These are phyloP conservation scores for Microbotryum saponariae DNA, from an alignment of 1,284 basidiomycete species.

Conservation along the genomic window DNA sequence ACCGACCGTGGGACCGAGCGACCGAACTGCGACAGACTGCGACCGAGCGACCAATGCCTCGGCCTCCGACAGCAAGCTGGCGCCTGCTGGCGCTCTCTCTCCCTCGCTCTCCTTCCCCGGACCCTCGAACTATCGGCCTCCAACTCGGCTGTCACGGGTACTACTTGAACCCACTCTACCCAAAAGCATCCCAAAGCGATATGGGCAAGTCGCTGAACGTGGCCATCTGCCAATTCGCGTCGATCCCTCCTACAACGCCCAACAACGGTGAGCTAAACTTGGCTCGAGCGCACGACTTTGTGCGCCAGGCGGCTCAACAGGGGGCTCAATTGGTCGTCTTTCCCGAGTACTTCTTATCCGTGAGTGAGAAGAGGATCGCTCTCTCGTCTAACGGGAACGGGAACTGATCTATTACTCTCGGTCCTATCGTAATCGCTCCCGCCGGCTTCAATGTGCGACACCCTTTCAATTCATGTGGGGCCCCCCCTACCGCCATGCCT, in stretches of 20 bases:
- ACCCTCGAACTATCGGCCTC: too few species aligned
- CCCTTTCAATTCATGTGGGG: not conserved
- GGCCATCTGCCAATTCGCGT: slow-evolving; percentile 1
- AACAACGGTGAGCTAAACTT: slow-evolving; percentile 9
- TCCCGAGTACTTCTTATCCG: slow-evolving; percentile 25
- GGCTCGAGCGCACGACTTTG: slow-evolving; percentile 13
- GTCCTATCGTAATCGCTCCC: too few species aligned
- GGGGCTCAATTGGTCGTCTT: slow-evolving; percentile 25
- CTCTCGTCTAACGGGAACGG: not conserved
- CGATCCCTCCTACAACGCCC: not conserved
- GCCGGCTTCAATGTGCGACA: too few species aligned
- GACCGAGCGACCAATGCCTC: too few species aligned
- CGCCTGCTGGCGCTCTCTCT: too few species aligned
- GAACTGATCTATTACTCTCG: not conserved
- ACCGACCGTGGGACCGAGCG: too few species aligned
- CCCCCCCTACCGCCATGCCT: not conserved
- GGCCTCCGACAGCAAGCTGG: too few species aligned
- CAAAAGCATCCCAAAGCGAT: not conserved
- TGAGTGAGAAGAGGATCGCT: not conserved
- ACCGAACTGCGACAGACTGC: too few species aligned
- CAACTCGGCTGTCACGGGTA: too few species aligned
- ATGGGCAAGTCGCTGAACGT: not conserved
- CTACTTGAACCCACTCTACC: too few species aligned
- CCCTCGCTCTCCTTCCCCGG: too few species aligned
- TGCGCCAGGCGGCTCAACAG: slow-evolving; percentile 11